Conservation (phyloP, 148 eudicot genomes). For the Salicornia ramosissima region DNA sequence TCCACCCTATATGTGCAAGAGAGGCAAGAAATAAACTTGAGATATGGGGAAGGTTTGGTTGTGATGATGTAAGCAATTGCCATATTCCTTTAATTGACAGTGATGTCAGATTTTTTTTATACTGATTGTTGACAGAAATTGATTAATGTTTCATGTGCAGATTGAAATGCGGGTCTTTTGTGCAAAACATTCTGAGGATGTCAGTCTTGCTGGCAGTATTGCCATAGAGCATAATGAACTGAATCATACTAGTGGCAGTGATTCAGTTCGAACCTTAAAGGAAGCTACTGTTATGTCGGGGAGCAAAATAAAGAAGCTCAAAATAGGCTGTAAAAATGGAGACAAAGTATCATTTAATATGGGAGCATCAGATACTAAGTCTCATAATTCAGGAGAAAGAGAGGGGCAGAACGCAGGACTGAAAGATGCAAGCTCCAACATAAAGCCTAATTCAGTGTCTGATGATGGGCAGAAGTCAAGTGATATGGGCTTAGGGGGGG, state of each 20-base stretch:
- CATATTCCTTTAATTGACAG: too few species aligned
- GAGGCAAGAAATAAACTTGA: constrained; percentile 90
- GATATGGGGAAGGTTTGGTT: constrained; percentile 91
- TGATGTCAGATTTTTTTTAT: neutral
- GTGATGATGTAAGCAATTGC: constrained; percentile 84
- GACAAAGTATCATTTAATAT: constrained; percentile 40
- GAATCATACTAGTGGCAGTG: constrained; percentile 28
- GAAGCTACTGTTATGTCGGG: constrained; percentile 21
- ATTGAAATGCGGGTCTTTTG: constrained; percentile 92
- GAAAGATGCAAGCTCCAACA: constrained; percentile 27
- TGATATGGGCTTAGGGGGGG: constrained; percentile 24
- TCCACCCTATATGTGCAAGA: constrained; percentile 97
- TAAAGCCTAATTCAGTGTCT: constrained; percentile 32
- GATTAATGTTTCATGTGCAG: constrained; percentile 28
- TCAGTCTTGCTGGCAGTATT: constrained; percentile 20
- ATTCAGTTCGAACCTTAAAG: constrained; percentile 25
- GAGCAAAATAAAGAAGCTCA: constrained; percentile 42
- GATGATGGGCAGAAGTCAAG: constrained; percentile 31
- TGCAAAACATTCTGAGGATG: constrained; percentile 65
- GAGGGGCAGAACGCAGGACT: constrained; percentile 26
- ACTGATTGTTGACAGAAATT: neutral
- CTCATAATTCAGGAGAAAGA: constrained; percentile 30
- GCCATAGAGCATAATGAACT: constrained; percentile 28
- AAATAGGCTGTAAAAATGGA: constrained; percentile 48
- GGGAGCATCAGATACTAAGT: constrained; percentile 28